phyloP scores from a whole-genome alignment of 2,329 filamentous ascomycete genomes.

The Talaromyces sp. region DNA sequence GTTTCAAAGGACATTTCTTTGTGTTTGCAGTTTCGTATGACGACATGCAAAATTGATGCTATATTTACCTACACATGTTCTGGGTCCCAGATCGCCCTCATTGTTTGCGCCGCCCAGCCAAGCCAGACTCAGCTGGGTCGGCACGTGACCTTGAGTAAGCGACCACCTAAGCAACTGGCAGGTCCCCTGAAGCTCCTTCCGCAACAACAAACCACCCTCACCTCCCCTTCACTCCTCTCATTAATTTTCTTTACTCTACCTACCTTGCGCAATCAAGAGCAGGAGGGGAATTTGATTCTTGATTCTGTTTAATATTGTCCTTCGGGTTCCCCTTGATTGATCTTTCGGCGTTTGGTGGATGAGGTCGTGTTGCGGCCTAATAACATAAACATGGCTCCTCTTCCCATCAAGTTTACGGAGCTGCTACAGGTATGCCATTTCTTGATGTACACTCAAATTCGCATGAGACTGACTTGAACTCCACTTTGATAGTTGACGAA shows the following conservation, averaged over 20 bases:
- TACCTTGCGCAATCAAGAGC: slow-evolving; percentile 1
- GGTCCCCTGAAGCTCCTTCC: slow-evolving; percentile 23
- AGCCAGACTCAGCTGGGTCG: slow-evolving; percentile 1
- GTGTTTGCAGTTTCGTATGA: neutral
- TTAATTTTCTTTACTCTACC: slow-evolving; percentile 15
- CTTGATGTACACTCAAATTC: too few species aligned
- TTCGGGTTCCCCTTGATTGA: slow-evolving; percentile 14
- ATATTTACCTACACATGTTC: slow-evolving; percentile 18
- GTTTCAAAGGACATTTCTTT: neutral
- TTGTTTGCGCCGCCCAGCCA: neutral
- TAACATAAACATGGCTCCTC: slow-evolving; percentile 56
- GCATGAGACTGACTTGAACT: slow-evolving; percentile 35
- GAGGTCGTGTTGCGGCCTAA: slow-evolving; percentile 43
- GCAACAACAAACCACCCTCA: slow-evolving; percentile 19
- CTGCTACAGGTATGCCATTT: slow-evolving; percentile 68
- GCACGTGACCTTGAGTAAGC: slow-evolving; percentile 22
- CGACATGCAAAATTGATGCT: slow-evolving; percentile 10
- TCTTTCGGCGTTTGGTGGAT: slow-evolving; percentile 40
- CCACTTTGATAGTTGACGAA: slow-evolving; percentile 49
- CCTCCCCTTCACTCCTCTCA: slow-evolving; percentile 11
- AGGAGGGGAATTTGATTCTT: slow-evolving; percentile 18
- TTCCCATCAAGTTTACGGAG: slow-evolving; percentile 93
- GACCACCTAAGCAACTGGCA: slow-evolving; percentile 21
- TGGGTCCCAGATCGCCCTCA: slow-evolving; percentile 8
- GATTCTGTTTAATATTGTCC: slow-evolving; percentile 2